Base-by-base conservation (phyloP, 768 basidiomycete genomes). In the Gautieria morchelliformis region DNA sequence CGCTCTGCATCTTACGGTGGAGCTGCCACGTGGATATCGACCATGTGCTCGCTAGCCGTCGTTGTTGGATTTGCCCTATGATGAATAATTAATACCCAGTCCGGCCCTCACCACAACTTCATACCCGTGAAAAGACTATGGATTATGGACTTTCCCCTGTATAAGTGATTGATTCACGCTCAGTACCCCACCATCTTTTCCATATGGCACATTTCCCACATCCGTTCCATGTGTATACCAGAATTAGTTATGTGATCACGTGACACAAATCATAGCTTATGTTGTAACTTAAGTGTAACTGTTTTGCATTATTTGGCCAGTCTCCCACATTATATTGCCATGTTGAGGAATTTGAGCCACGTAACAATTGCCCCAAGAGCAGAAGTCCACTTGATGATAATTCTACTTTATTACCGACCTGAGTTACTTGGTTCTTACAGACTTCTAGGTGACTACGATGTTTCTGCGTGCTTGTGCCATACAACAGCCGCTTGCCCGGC, bases 211-310 rank as follows among this genome's bases (percentile, higher is more conserved):
- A 52, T 27, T 12, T 27, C 3, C 4, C 50, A 20, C 50, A 52
- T 30, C 22, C 14, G 27, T 52, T 15, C 15, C 32, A n/a, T n/a
- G 39, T 52, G 37, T 40, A 52, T 39, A 35, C n/a, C 22, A 6
- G 20, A 22, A n/a, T 52, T n/a, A 52, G 20, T 40, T 17, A 52
- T 52, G 37, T 40, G 51, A 22, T 52, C 51, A 52, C 51, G 37
- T 40, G 51, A 52, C 32, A 27, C 10, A 51, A 27, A 27, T 2
- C 22, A 49, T 27, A 30, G 32, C 9, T 37, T 37, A 37, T 37
- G 35, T 27, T 27, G 27, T 27, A 27, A 27, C 27, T 27, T 27
- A 27, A 3, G 5, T 27, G 2, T 27, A 27, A 27, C n/a, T n/a
- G n/a, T n/a, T n/a, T n/a, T n/a, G 27, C 5, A 27, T 27, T 27